phyloP scores from a whole-genome alignment of 176 grass and related monocot species.

The Eragrostis curvula region DNA sequence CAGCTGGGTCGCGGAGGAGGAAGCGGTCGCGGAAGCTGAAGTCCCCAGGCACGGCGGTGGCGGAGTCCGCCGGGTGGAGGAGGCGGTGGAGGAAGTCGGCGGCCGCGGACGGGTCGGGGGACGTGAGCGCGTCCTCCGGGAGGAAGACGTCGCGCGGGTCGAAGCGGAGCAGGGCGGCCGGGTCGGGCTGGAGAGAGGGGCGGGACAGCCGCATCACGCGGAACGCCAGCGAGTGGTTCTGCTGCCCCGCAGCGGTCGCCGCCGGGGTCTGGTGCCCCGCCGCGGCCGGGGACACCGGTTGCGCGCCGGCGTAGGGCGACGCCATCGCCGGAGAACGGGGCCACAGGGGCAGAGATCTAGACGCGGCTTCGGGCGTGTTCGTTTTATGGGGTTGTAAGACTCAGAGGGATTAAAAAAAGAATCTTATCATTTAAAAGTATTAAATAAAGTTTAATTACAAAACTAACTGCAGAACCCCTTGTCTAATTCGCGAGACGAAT shows the following conservation, averaged over 20 bases:
- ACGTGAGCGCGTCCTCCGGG: conserved; percentile 80
- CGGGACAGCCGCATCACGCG: conserved; percentile 96
- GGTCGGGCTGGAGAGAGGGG: conserved; percentile 81
- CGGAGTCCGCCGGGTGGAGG: conserved; percentile 41
- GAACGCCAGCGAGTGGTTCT: conserved; percentile 89
- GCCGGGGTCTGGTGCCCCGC: background rate
- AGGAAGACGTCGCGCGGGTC: conserved; percentile 83
- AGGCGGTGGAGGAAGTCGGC: conserved; percentile 35
- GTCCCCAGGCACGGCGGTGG: conserved; percentile 53
- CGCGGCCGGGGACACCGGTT: conserved; percentile 40
- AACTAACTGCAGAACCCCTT: too few species aligned
- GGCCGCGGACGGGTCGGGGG: conserved; percentile 44
- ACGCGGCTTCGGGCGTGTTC: too few species aligned
- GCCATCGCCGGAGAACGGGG: conserved; percentile 47
- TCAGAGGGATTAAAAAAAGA: too few species aligned
- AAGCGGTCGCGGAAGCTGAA: conserved; percentile 91
- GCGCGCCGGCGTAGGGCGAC: conserved; percentile 54
- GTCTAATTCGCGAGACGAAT: too few species aligned
- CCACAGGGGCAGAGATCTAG: conserved; percentile 40
- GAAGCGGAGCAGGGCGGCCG: conserved; percentile 81
- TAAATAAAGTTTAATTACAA: too few species aligned
- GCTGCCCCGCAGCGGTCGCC: conserved; percentile 22
- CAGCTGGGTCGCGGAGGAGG: conserved; percentile 76
- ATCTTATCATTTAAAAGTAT: too few species aligned
- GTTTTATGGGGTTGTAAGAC: too few species aligned